Conservation (phyloP, 2,329 filamentous ascomycete species). For the Calonectria fujianensis region DNA sequence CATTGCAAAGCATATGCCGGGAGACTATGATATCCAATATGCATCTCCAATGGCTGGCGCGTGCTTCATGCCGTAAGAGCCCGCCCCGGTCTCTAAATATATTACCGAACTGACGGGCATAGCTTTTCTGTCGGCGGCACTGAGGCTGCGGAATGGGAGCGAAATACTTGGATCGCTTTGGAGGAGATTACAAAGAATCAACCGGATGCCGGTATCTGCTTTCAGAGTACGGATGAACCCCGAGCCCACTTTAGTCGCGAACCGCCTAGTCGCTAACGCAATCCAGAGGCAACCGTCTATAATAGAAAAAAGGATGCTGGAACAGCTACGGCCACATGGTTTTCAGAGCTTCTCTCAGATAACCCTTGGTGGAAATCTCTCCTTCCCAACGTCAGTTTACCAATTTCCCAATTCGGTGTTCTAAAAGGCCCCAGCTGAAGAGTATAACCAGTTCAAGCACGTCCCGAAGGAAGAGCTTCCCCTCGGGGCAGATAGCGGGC, state of each 20-base stretch:
- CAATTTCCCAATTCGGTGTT: not conserved
- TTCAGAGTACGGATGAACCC: slow-evolving; percentile 19
- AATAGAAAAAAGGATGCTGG: slow-evolving; percentile 41
- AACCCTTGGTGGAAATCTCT: slow-evolving; percentile 40
- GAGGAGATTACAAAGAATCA: slow-evolving; percentile 30
- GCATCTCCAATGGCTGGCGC: slow-evolving; percentile 35
- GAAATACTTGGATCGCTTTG: slow-evolving; percentile 33
- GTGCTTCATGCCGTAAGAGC: slow-evolving; percentile 33
- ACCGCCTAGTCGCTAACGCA: not conserved
- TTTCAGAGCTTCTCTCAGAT: slow-evolving; percentile 35
- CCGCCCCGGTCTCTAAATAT: not conserved
- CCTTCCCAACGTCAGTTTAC: slow-evolving; percentile 30
- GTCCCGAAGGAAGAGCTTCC: slow-evolving; percentile 31
- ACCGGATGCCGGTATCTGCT: slow-evolving; percentile 33
- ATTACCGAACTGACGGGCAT: not conserved
- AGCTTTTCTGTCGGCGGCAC: slow-evolving; percentile 28
- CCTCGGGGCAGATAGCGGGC: slow-evolving; percentile 29
- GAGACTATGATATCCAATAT: slow-evolving; percentile 39
- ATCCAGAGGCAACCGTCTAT: slow-evolving; percentile 29
- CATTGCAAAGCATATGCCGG: slow-evolving; percentile 37
- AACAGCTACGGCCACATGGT: slow-evolving; percentile 37
- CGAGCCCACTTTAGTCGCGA: not conserved
- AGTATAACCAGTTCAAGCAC: slow-evolving; percentile 20
- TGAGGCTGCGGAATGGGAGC: slow-evolving; percentile 36
- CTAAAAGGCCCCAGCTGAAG: not conserved